Conservation (phyloP, 2,329 filamentous ascomycete species). For the Alternaria burnsii region DNA sequence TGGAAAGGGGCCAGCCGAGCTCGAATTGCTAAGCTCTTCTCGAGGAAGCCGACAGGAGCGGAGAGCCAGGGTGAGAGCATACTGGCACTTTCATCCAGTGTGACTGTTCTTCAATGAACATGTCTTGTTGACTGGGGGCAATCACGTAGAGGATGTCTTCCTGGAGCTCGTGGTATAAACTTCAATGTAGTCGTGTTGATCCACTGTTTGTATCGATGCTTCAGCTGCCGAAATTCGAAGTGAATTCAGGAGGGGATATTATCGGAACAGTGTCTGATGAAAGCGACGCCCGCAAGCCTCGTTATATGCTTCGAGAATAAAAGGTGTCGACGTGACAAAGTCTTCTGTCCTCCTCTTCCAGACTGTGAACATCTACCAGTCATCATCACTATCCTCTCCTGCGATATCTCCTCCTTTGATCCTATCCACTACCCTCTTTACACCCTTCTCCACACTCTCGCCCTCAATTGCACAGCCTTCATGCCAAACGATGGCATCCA, state of each 20-base stretch:
- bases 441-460: slow-evolving; percentile 33
- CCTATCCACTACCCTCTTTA: slow-evolving; percentile 35
- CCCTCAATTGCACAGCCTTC: slow-evolving; percentile 32
- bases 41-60: not conserved
- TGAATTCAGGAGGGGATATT: not conserved
- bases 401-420: slow-evolving; percentile 38
- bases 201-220: not conserved
- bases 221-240: not conserved
- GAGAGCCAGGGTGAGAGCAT: not conserved
- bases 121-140: not conserved
- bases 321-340: not conserved
- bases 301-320: not conserved
- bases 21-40: not conserved
- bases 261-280: not conserved
- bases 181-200: not conserved
- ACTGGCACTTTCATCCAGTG: not conserved
- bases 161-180: not conserved
- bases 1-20: not conserved
- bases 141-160: not conserved
- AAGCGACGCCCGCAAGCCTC: not conserved
- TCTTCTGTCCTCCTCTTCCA: not conserved
- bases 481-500: slow-evolving; percentile 37
- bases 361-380: slow-evolving; percentile 18
- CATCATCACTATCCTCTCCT: slow-evolving; percentile 30
- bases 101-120: not conserved